phyloP scores from a whole-genome alignment of 805 yeast species.

The Hanseniaspora hatyaiensis region DNA sequence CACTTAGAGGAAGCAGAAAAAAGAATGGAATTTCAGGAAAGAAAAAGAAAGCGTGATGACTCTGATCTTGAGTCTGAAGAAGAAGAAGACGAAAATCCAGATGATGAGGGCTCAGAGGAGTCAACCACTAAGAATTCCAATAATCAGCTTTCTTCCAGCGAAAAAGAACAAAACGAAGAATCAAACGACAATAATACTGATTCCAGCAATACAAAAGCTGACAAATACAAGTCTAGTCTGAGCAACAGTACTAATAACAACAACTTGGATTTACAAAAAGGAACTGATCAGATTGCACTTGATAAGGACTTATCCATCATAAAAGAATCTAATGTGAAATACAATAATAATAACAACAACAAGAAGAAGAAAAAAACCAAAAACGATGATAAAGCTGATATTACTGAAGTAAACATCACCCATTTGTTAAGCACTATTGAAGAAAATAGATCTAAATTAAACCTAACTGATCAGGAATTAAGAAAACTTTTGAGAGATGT shows the following conservation, averaged over 20 bases:
- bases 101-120: no score
- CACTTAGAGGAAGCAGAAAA: constrained; percentile 72
- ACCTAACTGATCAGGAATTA: constrained; percentile 69
- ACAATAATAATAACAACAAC: not conserved
- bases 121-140: no score
- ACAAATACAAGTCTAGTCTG: not conserved
- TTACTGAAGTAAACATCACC: constrained; percentile 44
- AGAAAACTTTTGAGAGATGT: constrained; percentile 82
- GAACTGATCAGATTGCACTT: not conserved
- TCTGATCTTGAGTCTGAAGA: constrained; percentile 18
- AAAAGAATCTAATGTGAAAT: not conserved
- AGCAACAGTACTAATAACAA: constrained; percentile 22
- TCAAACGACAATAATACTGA: constrained; percentile 17
- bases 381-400: not conserved
- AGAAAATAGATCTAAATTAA: constrained; percentile 60
- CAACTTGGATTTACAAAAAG: constrained; percentile 17
- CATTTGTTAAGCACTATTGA: constrained; percentile 72
- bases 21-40: constrained; percentile 35
- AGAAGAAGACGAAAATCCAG: not conserved
- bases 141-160: no score
- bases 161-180: no score
- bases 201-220: constrained; percentile 15
- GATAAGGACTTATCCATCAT: not conserved
- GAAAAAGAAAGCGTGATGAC: constrained; percentile 23
- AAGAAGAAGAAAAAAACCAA: constrained; percentile 10